Base-by-base conservation (phyloP, 2,329 filamentous ascomycete genomes). In the Blumeriella jaapii region DNA sequence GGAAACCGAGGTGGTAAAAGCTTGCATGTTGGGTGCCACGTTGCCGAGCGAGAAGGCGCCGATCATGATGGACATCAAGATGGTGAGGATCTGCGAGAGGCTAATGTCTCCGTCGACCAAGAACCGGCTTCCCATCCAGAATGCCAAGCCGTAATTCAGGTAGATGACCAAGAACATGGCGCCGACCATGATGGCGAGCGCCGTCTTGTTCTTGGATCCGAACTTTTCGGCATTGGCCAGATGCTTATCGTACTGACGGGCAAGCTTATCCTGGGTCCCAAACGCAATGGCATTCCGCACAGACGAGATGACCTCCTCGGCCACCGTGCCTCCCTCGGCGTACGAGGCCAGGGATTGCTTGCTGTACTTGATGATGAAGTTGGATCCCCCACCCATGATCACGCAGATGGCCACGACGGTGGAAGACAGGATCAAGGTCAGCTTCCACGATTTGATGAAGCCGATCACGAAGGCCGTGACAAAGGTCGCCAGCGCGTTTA, bases 261-360 rank as follows among this genome's bases (percentile, higher is more conserved):
- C 84, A n/a, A 96, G 70, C 45, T 89, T 86, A 37, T 89, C 82
- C 58, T 96, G 87, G 0, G 87, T 95, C 27, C 85, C 85, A 53
- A 95, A 98, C 18, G 91, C 91, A 6, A 84, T 77, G 5, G 89
- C 82, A 53, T 93, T 96, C 44, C 91, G 78, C 48, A 96, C 81
- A 1, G 87, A 95, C 57, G 84, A 87, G 51, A 98, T 72, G 35
- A 95, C 89, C 60, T 98, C 91, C 54, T 96, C 91, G 3, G 85
- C 89, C 9, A 96, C 71, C 2, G 80, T 87, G 38, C 87, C 89
- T 45, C 87, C 89, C 31, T 76, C 66, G 16, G 84, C 87, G 52
- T 93, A 94, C 0, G 84, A 74, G 34, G 79, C 67, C 31, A 95
- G 66, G 2, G 82, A 80, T 38, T 74, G 63, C 60, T 86, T 89